phyloP scores from a whole-genome alignment of 2,329 filamentous ascomycete genomes.

The Sarocladium kiliense region DNA sequence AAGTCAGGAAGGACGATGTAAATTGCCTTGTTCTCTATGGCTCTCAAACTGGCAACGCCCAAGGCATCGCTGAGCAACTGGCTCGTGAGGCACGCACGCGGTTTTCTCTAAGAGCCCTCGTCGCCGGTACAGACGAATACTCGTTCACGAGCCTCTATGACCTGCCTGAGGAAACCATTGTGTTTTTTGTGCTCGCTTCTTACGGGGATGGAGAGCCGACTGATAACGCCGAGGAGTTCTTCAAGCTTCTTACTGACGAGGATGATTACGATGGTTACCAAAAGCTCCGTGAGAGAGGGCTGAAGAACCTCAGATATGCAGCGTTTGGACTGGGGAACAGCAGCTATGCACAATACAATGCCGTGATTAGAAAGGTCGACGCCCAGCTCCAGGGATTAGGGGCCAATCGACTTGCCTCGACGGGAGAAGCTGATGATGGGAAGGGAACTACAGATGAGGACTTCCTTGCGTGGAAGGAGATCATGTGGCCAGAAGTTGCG shows the following conservation, averaged over 20 bases:
- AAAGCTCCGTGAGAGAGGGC: slow-evolving; percentile 1
- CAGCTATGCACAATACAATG: slow-evolving; percentile 29
- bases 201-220: slow-evolving; percentile 31
- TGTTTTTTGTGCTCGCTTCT: slow-evolving; percentile 27
- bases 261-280: not conserved
- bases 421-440: slow-evolving; percentile 23
- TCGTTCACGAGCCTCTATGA: slow-evolving; percentile 29
- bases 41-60: slow-evolving; percentile 85
- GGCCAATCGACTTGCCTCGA: slow-evolving; percentile 16
- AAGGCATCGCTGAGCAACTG: slow-evolving; percentile 82
- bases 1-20: not conserved
- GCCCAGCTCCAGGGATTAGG: slow-evolving; percentile 17
- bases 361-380: slow-evolving; percentile 20
- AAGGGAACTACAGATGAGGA: slow-evolving; percentile 24
- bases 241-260: slow-evolving; percentile 16
- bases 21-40: slow-evolving; percentile 82
- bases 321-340: slow-evolving; percentile 29
- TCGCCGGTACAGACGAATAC: slow-evolving; percentile 45
- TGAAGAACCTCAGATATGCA: slow-evolving; percentile 19
- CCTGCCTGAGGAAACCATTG: slow-evolving; percentile 18
- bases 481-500: slow-evolving; percentile 15
- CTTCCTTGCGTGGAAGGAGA: slow-evolving; percentile 26
- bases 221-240: slow-evolving; percentile 25
- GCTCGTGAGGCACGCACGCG: slow-evolving; percentile 84
- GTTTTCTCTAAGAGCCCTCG: slow-evolving; percentile 86